Evolutionary conservation across 495 filamentous ascomycete genomes (phyloP).

Genomic region (Aspergillus affinis): DNA sequence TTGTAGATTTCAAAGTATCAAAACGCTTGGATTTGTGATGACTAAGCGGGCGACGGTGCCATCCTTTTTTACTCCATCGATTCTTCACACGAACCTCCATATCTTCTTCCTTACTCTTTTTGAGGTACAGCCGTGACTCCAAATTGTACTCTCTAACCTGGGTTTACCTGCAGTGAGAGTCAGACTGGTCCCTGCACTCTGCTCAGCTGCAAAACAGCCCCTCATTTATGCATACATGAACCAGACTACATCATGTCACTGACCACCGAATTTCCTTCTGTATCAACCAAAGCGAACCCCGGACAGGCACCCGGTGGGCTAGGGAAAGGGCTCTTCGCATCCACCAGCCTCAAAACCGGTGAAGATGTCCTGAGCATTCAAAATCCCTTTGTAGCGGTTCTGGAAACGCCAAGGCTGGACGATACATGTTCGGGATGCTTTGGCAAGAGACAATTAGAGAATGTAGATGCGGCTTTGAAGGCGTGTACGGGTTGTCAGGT

Average conservation of each 20-base stretch:
- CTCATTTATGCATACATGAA: neutral
- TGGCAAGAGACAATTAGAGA: conserved; percentile 31
- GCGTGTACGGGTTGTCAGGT: conserved; percentile 62
- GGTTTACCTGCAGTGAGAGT: neutral
- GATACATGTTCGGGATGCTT: conserved; percentile 49
- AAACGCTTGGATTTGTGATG: neutral
- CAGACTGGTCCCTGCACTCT: neutral
- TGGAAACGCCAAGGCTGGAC: conserved; percentile 41
- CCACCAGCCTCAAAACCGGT: conserved; percentile 31
- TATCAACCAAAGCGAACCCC: conserved; percentile 30
- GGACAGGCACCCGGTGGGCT: conserved; percentile 30
- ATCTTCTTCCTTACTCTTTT: neutral
- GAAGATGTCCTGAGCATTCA: conserved; percentile 40
- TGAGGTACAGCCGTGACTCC: neutral
- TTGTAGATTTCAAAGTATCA: neutral
- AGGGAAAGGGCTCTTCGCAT: conserved; percentile 46
- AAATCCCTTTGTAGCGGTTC: conserved; percentile 41
- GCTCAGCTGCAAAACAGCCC: neutral
- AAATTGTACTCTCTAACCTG: neutral
- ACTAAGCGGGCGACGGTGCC: neutral
- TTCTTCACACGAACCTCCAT: neutral
- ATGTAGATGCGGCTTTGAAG: conserved; percentile 36
- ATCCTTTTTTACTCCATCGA: neutral
- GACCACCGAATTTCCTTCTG: conserved; percentile 19
- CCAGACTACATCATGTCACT: conserved; percentile 22